These are phyloP conservation scores for Sphenostylis stenocarpa DNA, from an alignment of 306 rosid genomes.

Conservation along the genomic window DNA sequence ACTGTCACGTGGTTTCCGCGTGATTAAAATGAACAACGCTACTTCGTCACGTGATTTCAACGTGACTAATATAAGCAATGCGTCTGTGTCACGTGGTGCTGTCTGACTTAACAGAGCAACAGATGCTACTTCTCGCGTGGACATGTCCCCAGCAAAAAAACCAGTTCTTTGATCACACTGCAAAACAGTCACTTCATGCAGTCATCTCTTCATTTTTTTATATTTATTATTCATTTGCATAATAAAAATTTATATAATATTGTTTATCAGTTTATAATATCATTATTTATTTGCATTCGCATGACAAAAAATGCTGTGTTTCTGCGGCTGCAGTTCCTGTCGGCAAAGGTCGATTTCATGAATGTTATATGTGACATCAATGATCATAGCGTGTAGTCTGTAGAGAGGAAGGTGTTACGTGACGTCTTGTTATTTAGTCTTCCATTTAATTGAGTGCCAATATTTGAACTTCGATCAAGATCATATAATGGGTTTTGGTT, in stretches of 20 bases:
- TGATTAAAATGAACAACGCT: neutral
- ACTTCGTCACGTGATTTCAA: neutral
- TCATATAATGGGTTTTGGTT: neutral
- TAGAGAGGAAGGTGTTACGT: neutral
- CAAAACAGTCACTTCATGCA: neutral
- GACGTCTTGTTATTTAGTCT: neutral
- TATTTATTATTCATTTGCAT: too few species aligned
- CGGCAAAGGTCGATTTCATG: too few species aligned
- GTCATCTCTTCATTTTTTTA: too few species aligned
- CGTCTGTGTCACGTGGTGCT: neutral
- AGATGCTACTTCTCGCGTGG: neutral
- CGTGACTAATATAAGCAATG: neutral
- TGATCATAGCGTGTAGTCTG: neutral
- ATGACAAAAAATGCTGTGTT: neutral
- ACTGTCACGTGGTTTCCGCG: neutral
- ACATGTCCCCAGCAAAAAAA: neutral
- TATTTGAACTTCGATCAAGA: too few species aligned
- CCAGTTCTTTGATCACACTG: neutral
- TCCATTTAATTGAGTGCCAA: neutral
- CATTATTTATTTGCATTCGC: too few species aligned
- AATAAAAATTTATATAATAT: too few species aligned
- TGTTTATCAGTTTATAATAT: too few species aligned
- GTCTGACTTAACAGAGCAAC: neutral
- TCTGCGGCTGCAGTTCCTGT: neutral
- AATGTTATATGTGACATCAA: too few species aligned